These are phyloP conservation scores for Ustulina deusta DNA, from an alignment of 2,329 filamentous ascomycete genomes.

Conservation along the genomic window DNA sequence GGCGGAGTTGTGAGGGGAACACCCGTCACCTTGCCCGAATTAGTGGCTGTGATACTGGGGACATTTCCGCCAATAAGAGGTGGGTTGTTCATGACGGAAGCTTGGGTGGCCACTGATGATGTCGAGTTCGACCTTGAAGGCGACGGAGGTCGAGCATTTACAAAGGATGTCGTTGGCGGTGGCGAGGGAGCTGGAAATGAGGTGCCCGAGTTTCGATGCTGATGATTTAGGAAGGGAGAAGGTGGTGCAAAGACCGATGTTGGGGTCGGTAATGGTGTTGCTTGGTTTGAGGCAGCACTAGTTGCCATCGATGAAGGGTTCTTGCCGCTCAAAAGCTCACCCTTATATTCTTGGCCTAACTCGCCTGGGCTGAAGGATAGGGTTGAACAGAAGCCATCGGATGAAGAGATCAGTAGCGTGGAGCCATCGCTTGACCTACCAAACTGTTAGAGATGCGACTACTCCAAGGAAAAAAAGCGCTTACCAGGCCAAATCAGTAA, in stretches of 20 bases:
- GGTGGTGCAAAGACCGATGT: conserved; percentile 72
- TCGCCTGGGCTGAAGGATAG: conserved; percentile 87
- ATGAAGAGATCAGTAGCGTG: conserved; percentile 93
- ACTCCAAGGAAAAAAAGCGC: conserved; percentile 46
- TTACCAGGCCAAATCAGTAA: conserved; percentile 95
- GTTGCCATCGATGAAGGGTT: conserved; percentile 56
- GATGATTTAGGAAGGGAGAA: conserved; percentile 68
- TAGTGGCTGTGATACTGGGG: conserved; percentile 79
- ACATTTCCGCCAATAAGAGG: conserved; percentile 82
- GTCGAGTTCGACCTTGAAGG: conserved; percentile 88
- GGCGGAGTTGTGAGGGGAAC: conserved; percentile 90
- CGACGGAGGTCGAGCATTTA: conserved; percentile 76
- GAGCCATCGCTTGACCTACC: conserved; percentile 78
- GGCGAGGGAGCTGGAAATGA: conserved; percentile 70
- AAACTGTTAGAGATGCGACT: conserved; percentile 47
- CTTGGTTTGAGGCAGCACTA: conserved; percentile 66
- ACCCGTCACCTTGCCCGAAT: conserved; percentile 71
- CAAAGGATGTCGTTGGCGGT: conserved; percentile 68
- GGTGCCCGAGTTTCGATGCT: conserved; percentile 69
- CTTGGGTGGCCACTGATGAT: conserved; percentile 80
- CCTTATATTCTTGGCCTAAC: conserved; percentile 83
- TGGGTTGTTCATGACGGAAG: conserved; percentile 78
- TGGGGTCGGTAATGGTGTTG: conserved; percentile 78
- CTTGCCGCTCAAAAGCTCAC: conserved; percentile 69
- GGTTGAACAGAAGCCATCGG: conserved; percentile 96